Evolutionary conservation across 169 alveolate species (phyloP), one percentile per base, ranked within the genome.

Genomic region (Pseudocohnilembus persalinus): DNA sequence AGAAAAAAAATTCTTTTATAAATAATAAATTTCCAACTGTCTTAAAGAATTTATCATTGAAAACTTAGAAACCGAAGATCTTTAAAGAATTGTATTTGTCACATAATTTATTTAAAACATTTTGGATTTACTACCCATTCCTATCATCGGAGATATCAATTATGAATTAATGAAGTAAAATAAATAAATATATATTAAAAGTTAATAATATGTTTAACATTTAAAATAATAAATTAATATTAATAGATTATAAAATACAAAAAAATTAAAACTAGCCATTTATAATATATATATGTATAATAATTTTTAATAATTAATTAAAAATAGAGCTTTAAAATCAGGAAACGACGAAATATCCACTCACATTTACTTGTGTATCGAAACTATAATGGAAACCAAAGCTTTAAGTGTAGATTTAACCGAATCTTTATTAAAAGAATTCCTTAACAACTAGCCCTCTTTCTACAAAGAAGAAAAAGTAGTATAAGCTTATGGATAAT

Each of bases 341-440:
- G 68, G 20, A 49, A 20, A 49, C 68, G 68, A 49, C 4, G 68
- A 49, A 49, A 4, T 49, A 11, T 49, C 20, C 4, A 49, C 68
- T 49, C 68, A 49, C 20, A 49, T 49, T 49, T 49, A 49, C 20
- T 20, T 49, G 68, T 49, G 68, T 49, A 11, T 49, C 26, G 68
- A 49, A 49, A 4, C 4, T 11, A 49, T 49, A 49, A 49, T 49
- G 68, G 68, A 49, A 20, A 11, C 68, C 20, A 49, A 20, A 49
- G 26, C 68, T 49, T 20, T 49, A 20, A 49, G 26, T 20, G 20
- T 49, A 49, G 68, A 49, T 49, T 11, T 49, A 49, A 49, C 68
- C 29, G 84, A 79, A 79, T 49, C 84, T 26, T 30, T 79, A 6
- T 34, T 79, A 28, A 79, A 79, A n/a, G 76, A 79, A 79, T 64